Evolutionary conservation across 2,329 filamentous ascomycete species (phyloP).

Genomic region (Incumbomyces lentus): DNA sequence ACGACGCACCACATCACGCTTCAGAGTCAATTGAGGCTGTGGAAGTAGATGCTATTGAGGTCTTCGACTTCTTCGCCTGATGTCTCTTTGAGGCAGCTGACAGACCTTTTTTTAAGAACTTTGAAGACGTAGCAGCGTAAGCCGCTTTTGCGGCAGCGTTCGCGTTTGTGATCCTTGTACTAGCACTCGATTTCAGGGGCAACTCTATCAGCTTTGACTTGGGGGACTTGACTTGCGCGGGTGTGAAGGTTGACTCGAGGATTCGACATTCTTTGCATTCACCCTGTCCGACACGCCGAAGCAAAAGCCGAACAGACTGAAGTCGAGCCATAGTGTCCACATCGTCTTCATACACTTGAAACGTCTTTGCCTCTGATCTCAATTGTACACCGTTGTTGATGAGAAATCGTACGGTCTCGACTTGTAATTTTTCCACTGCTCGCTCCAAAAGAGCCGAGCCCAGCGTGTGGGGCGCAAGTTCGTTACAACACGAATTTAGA

Average conservation of each 20-base stretch:
- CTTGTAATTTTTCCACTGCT: neutral
- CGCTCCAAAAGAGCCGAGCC: neutral
- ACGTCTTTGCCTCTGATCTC: neutral
- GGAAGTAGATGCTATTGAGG: no score
- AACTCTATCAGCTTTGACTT: neutral
- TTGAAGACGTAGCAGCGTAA: neutral
- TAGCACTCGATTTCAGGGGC: neutral
- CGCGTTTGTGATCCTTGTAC: neutral
- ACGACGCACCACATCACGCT: no score
- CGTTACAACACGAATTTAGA: neutral
- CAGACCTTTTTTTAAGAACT: neutral
- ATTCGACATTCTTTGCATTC: conserved; percentile 3
- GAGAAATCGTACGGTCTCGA: conserved; percentile 3
- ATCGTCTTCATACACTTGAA: conserved; percentile 6
- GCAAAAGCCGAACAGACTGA: neutral
- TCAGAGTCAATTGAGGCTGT: no score
- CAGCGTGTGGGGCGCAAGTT: neutral
- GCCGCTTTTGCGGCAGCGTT: neutral
- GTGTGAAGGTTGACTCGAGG: conserved; percentile 5
- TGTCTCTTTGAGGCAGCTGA: neutral
- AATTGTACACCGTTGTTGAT: neutral
- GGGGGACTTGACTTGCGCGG: neutral
- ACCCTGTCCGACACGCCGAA: conserved; percentile 1
- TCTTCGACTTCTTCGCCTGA: no score
- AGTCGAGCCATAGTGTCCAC: neutral